Evolutionary conservation across 768 basidiomycete genomes (phyloP).

Genomic region (Piloderma croceum): DNA sequence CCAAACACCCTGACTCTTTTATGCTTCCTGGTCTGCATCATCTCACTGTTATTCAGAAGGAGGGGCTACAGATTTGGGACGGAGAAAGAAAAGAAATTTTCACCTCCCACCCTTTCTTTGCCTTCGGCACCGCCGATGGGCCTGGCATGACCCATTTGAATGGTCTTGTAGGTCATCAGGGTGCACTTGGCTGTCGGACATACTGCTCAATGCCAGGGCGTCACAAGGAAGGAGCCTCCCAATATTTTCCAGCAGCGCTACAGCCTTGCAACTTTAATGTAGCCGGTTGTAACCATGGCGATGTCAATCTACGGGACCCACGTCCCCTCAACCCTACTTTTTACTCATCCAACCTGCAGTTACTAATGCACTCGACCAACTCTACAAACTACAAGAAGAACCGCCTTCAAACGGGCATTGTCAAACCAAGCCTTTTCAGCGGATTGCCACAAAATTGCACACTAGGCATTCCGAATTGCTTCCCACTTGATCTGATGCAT

Average conservation of each 20-base stretch:
- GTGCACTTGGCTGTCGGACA: constrained; percentile 18
- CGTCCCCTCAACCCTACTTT: not conserved
- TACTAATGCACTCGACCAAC: not conserved
- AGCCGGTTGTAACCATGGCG: constrained; percentile 9
- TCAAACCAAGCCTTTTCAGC: constrained; percentile 30
- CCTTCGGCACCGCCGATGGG: constrained; percentile 25
- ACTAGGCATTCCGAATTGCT: constrained; percentile 26
- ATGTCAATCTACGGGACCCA: constrained; percentile 8
- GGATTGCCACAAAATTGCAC: constrained; percentile 16
- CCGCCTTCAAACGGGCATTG: constrained; percentile 26
- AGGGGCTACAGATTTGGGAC: constrained; percentile 19
- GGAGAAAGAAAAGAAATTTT: constrained; percentile 7
- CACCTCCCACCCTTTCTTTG: constrained; percentile 12
- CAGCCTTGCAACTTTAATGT: constrained; percentile 17
- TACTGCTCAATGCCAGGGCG: constrained; percentile 26
- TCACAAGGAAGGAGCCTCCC: constrained; percentile 20
- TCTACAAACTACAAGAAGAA: constrained; percentile 15
- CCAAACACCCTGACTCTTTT: constrained; percentile 26
- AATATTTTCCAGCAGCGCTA: constrained; percentile 31
- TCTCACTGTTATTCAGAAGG: constrained; percentile 12
- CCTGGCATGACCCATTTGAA: constrained; percentile 27
- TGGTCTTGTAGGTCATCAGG: constrained; percentile 32
- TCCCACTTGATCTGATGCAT: constrained; percentile 36
- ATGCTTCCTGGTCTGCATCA: constrained; percentile 23
- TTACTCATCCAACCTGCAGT: not conserved